Base-by-base conservation (phyloP, 495 filamentous ascomycete genomes). In the Podospora sp. region DNA sequence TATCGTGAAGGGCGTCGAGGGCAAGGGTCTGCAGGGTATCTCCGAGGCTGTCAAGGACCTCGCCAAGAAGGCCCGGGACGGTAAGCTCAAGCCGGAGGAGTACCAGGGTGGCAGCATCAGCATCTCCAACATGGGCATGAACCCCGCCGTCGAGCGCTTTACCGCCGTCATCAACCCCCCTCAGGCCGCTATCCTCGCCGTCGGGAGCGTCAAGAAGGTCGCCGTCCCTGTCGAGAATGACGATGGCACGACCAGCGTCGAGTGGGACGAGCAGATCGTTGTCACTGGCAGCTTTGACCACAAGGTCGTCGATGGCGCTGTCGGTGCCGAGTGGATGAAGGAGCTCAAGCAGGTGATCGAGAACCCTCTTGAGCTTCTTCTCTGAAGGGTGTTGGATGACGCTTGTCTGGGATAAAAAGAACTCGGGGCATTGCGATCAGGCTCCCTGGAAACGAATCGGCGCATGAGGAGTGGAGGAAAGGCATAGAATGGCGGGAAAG, bases 111-210 rank as follows among this genome's bases (percentile, higher is more conserved):
- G 96, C 77, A 97, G 93, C 71, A 96, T 99, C 82, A 97, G 94
- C 76, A 99, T 99, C 82, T 94, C 90, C 82, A 99, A 99, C 88
- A 97, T 99, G 96, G 96, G 96, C 77, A 98, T 98, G 95, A 99
- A 99, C 86, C 72, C 89, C 11, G 96, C 96, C 46, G 88, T 99
- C 68, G 93, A 97, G 76, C 88, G 92, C 71, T 99, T 99, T 85
- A 97, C 96, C n/a, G 96, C 96, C 69, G 90, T 99, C 76, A 97
- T 99, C 87, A 99, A 99, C 86, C 96, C 96, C 56, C 96, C 96
- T 33, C 95, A 99, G 84, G 94, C 96, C 52, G 89, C 87, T 75
- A 99, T 99, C 79, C 86, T 99, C 65, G 96, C 96, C 55, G 92
- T 99, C 60, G 96, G 96, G 67, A 94, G 92, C 64, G 90, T 90